Conservation (phyloP, 805 yeast species). For the Candida arabinofermentans region DNA sequence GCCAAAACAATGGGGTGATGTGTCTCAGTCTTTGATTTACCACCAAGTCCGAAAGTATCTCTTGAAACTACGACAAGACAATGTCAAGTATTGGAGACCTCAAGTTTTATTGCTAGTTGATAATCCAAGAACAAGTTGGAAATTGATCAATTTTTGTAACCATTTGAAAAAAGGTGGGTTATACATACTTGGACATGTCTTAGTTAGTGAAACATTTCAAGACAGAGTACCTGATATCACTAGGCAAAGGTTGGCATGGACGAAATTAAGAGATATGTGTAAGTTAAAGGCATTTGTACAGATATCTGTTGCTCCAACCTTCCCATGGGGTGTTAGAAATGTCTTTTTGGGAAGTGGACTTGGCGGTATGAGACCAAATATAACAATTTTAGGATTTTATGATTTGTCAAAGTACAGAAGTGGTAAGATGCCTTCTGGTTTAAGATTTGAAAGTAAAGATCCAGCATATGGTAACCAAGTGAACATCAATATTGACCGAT, state of each 20-base stretch:
- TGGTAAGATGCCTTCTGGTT: slow-evolving; percentile 14
- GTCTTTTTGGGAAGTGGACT: slow-evolving; percentile 89
- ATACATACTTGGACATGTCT: slow-evolving; percentile 88
- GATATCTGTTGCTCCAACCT: slow-evolving; percentile 77
- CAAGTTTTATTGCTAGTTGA: slow-evolving; percentile 86
- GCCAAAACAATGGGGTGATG: slow-evolving; percentile 98
- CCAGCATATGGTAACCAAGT: slow-evolving; percentile 24
- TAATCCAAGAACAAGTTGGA: slow-evolving; percentile 91
- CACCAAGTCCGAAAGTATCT: slow-evolving; percentile 95
- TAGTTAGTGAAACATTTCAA: slow-evolving; percentile 60
- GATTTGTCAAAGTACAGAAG: slow-evolving; percentile 42
- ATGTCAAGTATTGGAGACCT: slow-evolving; percentile 98
- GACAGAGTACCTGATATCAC: slow-evolving; percentile 63
- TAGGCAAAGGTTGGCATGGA: slow-evolving; percentile 78
- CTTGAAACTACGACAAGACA: slow-evolving; percentile 78
- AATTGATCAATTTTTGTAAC: slow-evolving; percentile 86
- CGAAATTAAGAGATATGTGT: slow-evolving; percentile 70
- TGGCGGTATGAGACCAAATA: slow-evolving; percentile 98
- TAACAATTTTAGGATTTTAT: slow-evolving; percentile 86
- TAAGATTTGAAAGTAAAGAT: slow-evolving; percentile 24
- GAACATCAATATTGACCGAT: slow-evolving; percentile 11
- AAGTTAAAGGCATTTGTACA: slow-evolving; percentile 92
- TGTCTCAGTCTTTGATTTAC: slow-evolving; percentile 89
- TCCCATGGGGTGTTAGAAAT: slow-evolving; percentile 94
- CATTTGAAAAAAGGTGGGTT: slow-evolving; percentile 94